phyloP scores from a whole-genome alignment of 2,329 filamentous ascomycete species.

The Alternaria sp. region DNA sequence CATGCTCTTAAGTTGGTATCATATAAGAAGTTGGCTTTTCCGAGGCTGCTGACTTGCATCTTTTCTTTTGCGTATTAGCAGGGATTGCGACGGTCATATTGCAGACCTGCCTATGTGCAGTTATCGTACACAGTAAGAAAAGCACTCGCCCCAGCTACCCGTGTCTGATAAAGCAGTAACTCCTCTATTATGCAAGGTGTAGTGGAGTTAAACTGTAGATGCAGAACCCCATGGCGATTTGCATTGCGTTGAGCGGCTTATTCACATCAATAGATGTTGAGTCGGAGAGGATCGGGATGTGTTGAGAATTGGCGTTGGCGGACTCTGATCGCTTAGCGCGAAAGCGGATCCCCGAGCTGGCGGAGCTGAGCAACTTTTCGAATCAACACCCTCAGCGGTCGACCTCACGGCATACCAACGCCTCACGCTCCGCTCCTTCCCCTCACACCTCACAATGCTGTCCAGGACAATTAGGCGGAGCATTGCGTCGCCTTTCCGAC shows the following conservation, averaged over 20 bases:
- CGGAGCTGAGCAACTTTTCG: constrained; percentile 34
- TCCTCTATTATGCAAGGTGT: rapidly evolving
- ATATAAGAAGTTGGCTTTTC: background rate
- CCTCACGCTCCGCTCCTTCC: constrained; percentile 30
- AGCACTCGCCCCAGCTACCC: background rate
- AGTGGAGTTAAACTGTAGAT: no score
- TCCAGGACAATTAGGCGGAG: constrained; percentile 53
- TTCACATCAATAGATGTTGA: constrained; percentile 2
- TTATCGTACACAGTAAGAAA: background rate
- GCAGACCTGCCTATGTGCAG: background rate
- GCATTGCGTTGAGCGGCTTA: constrained; percentile 5
- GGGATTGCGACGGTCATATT: background rate
- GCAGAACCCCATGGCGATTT: background rate
- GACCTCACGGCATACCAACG: constrained; percentile 22
- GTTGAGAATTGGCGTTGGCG: constrained; percentile 19
- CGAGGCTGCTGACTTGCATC: background rate
- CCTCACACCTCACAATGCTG: constrained; percentile 47
- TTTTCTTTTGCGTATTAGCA: background rate
- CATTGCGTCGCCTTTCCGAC: constrained; percentile 52
- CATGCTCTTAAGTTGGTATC: background rate
- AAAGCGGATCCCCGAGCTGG: constrained; percentile 32
- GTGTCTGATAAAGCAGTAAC: background rate
- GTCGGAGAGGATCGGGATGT: constrained; percentile 23
- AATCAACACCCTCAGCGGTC: constrained; percentile 31
- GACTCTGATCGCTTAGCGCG: constrained; percentile 23